These are phyloP conservation scores for Luffa aegyptiaca DNA, from an alignment of 306 rosid species.

Conservation along the genomic window DNA sequence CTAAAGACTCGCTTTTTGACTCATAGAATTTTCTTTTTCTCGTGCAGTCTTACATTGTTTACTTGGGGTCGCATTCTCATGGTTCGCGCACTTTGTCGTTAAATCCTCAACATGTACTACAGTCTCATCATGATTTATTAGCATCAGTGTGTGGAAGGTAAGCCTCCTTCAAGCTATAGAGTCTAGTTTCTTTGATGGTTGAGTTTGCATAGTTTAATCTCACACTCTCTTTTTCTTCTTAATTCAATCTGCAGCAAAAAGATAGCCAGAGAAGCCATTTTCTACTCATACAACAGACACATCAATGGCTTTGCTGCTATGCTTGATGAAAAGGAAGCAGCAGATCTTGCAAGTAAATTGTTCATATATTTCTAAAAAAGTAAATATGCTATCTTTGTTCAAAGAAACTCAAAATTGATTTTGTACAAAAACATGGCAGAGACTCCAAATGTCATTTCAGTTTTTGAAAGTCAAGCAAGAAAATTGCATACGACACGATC, in stretches of 20 bases:
- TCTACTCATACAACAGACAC: background rate
- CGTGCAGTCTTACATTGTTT: background rate
- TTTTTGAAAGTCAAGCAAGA: background rate
- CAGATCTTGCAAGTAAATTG: background rate
- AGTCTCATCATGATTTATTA: background rate
- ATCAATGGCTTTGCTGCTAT: constrained; percentile 6
- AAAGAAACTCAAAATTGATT: background rate
- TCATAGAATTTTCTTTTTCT: background rate
- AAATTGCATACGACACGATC: background rate
- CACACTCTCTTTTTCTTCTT: background rate
- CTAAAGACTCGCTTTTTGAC: background rate
- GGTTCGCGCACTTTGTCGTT: background rate
- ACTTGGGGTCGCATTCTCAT: constrained; percentile 1
- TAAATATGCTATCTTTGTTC: background rate
- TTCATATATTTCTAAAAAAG: background rate
- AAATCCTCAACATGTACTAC: background rate
- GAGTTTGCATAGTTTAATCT: background rate
- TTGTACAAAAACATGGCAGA: background rate
- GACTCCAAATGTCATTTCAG: background rate
- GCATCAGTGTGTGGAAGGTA: background rate
- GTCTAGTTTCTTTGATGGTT: background rate
- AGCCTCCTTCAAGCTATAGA: background rate
- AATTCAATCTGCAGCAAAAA: background rate
- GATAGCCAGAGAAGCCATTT: background rate
- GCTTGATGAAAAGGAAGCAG: background rate